Base-by-base conservation (phyloP, 2,329 filamentous ascomycete genomes). In the Pyrenochaeta sp. region DNA sequence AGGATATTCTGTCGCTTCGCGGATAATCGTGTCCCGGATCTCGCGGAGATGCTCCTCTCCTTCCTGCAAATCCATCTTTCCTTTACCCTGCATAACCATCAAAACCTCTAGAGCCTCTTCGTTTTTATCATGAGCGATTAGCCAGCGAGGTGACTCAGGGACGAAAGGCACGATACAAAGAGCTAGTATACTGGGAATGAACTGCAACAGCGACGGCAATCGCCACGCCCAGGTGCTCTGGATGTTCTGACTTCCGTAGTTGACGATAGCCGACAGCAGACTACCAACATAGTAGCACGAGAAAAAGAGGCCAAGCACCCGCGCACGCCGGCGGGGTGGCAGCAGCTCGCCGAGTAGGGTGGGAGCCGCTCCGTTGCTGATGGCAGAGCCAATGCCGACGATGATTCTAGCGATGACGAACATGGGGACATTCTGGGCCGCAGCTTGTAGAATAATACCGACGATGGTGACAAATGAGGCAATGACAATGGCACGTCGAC, bases 71-170 rank as follows among this genome's bases (percentile, higher is more conserved):
- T 30, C 28, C 5, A 9, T 5, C 5, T 30, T 9, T 30, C 28
- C 28, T 9, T 30, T 30, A 5, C 28, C 28, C 5, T 50, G 48
- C 34, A 50, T 27, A 22, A 40, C 27, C 2, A 30, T 27, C 51
- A 54, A 28, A 15, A 68, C 66, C 8, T 68, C 53, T 13, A 63
- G 24, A 2, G 66, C 68, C 32, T 71, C 65, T 1, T 84, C 80
- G 50, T 85, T 58, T 30, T 39, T 53, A 1, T 83, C 83, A 7
- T 80, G 81, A 0, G 85, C 72, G 13, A 85, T 79, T 37, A 85
- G 72, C 3, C 82, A 80, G n/a, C 85, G 64, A 9, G 82, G 45
- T 74, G 71, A 64, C 76, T 77, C 54, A 56, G 74, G 72, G 66
- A 40, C 15, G 34, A 50, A 30, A 5, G 28, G 28, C 9, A 30